Base-by-base conservation (phyloP, 2,329 filamentous ascomycete genomes). In the Exophiala spinifera region DNA sequence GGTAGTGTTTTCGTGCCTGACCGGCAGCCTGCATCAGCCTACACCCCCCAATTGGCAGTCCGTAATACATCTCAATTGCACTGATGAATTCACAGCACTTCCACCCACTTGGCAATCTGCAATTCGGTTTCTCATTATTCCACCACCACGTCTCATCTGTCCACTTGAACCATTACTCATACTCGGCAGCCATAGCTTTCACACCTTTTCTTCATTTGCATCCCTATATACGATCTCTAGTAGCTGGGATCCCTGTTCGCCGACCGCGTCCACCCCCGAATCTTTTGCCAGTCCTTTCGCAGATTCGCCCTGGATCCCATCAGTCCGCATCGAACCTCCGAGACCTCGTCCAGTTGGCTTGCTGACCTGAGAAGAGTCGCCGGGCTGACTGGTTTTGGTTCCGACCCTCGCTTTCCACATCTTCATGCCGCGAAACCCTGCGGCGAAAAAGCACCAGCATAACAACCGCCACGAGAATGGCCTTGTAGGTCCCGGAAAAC, bases 401-500 rank as follows among this genome's bases (percentile, higher is more conserved):
- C 58, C 25, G 37, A 28, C 20, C 23, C 50, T 39, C 49, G 45
- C 14, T 33, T 47, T 40, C 40, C 55, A 46, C 36, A 60, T 65
- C 69, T 74, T 75, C 70, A 77, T 77, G 75, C 73, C 74, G 72
- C 74, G 74, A 69, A 72, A 71, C 71, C 69, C 69, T 67, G 71
- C 74, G 66, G 70, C 72, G 69, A 74, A 74, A 68, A 76, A 76
- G 70, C 86, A 78, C 75, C 80, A 85, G 72, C 84, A 84, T 76
- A 86, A 86, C 74, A 83, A 79, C 67, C 84, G 87, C 72, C 87
- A 95, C 76, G 91, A 96, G 76, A 91, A 89, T 86, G 90, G 89
- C 69, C 79, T 90, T 72, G 87, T 91, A 79, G 85, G 85, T 67
- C 84, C 87, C 49, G 86, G 86, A 63, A 89, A 85, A 78, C 85